Base-by-base conservation (phyloP, 805 yeast species). In the Metschnikowia vanudenii region DNA sequence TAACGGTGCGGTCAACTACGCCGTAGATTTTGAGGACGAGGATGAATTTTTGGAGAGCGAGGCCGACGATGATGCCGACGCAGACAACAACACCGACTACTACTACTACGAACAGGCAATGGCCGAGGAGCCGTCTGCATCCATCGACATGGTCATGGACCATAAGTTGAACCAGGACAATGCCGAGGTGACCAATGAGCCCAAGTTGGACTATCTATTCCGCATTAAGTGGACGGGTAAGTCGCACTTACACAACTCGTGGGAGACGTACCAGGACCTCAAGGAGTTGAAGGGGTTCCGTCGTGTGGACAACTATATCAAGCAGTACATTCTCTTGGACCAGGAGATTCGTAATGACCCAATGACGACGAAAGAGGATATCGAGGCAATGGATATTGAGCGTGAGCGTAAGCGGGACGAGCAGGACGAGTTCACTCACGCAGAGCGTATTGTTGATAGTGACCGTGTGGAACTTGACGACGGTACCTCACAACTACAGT, bases 201-300 rank as follows among this genome's bases (percentile, higher is more conserved):
- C 88, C 35, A 85, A 84, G 56, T 69, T 70, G 42, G 81, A 79
- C 49, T 84, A 74, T 58, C 76, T 80, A 41, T 69, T 80, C 61
- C 64, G 75, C 55, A 78, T 94, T 56, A 94, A 94, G 68, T 94
- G 99, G 99, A 74, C 79, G 16, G 88, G 80, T 44, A 74, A 81
- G 51, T 87, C 97, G 12, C 98, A 94, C 69, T 73, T 94, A 51
- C 99, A 94, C 68, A 94, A 92, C 64, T 84, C 96, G 0, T 94
- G 97, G 97, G 96, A 91, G 62, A 63, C 79, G 2, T 90, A 85
- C 67, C 68, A 65, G 11, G 64, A 68, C 2, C 60, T 84, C 41
- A 77, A 76, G 38, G 63, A 67, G 16, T 65, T 74, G 51, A 84
- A 84, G 62, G 99, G 99, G 36, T 73, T 80, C 55, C 88, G 96